Base-by-base conservation (phyloP, 352 stramenopile species). In the Saprolegnia diclina region DNA sequence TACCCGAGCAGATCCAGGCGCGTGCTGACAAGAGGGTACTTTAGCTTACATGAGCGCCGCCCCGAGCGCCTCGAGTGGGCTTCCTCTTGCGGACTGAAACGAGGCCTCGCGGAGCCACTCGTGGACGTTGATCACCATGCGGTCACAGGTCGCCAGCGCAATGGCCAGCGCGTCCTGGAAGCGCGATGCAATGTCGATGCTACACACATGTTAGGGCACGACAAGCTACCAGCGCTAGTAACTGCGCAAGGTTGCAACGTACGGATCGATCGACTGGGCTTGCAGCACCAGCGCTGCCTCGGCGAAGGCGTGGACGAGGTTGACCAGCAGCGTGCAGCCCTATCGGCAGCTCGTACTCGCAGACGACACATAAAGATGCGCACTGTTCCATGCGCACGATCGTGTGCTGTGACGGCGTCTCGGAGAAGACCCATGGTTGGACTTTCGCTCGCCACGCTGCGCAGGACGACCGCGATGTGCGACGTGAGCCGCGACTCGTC, bases 111-210 rank as follows among this genome's bases (percentile, higher is more conserved):
- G 22, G 1, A 67, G 14, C 59, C 59, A 67, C 22, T 67, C 59
- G 24, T 67, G n/a, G 16, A 67, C 59, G 32, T 67, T 61, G 35
- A 67, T 56, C 29, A 19, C 37, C 59, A 67, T 67, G 22, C 42
- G 35, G 42, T 56, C 24, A 29, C 22, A 42, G 26, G 38, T 56
- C 18, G 19, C 22, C 35, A 67, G 19, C 16, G 11, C 22, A 19
- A 21, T 29, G 26, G 38, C 46, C 22, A 55, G 5, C 24, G 59
- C 59, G 14, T 26, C 19, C 19, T 52, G 16, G 26, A 67, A 67
- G 13, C 59, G 37, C 19, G 11, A 5, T 5, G 42, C 22, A 7
- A 67, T 38, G 4, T 19, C 3, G 11, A 37, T 67, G 13, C 6
- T 19, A 26, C 42, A 7, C 42, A 48, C 42, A 21, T 2, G 11